phyloP scores from a whole-genome alignment of 352 stramenopile genomes.

The Thalassiosira pacifica region DNA sequence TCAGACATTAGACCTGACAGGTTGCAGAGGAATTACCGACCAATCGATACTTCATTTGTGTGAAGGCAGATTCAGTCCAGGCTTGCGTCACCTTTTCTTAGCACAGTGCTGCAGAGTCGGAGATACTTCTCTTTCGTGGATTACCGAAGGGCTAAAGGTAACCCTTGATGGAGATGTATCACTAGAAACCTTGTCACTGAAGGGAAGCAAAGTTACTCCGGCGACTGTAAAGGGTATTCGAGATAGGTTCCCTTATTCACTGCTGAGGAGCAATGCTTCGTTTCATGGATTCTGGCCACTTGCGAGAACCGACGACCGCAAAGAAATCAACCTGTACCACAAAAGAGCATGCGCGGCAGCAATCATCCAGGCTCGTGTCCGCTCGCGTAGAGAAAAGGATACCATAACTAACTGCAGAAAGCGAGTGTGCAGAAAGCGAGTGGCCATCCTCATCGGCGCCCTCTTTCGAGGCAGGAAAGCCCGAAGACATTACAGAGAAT shows the following conservation, averaged over 20 bases:
- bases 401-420: conserved; percentile 47
- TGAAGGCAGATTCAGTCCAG: conserved; percentile 66
- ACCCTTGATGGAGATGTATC: conserved; percentile 38
- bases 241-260: conserved; percentile 73
- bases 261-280: conserved; percentile 67
- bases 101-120: conserved; percentile 85
- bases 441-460: conserved; percentile 84
- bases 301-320: conserved; percentile 87
- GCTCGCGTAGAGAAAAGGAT: conserved; percentile 56
- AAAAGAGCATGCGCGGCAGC: conserved; percentile 80
- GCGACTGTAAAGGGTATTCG: conserved; percentile 67
- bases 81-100: conserved; percentile 87
- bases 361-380: conserved; percentile 72
- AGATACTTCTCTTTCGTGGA: conserved; percentile 89
- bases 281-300: conserved; percentile 89
- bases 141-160: conserved; percentile 82
- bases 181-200: conserved; percentile 69
- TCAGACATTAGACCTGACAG: conserved; percentile 62
- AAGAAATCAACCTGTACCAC: conserved; percentile 90
- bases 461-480: conserved; percentile 75
- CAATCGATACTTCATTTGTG: conserved; percentile 87
- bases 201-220: conserved; percentile 54
- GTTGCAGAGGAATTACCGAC: conserved; percentile 88
- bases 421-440: conserved; percentile 79
- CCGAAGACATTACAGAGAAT: conserved; percentile 41